Conservation (phyloP, 2,329 filamentous ascomycete species). For the Aspergillus sp. region DNA sequence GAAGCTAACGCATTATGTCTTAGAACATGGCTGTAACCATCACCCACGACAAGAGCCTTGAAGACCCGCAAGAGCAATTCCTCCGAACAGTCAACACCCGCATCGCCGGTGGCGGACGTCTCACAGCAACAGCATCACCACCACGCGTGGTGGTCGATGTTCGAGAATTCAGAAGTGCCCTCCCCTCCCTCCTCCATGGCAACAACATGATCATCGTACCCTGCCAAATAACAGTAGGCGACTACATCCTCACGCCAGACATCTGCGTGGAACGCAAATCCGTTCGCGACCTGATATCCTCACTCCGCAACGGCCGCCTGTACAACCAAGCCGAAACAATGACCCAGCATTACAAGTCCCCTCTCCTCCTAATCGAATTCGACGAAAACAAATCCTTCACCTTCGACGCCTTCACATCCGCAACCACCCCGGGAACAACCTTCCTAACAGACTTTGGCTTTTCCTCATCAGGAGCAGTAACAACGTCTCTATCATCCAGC, state of each 20-base stretch:
- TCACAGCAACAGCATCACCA: constrained; percentile 79
- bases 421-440: constrained; percentile 39
- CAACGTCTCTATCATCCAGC: constrained; percentile 58
- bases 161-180: constrained; percentile 88
- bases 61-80: constrained; percentile 88
- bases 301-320: constrained; percentile 85
- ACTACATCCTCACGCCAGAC: constrained; percentile 88
- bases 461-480: constrained; percentile 34
- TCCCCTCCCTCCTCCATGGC: constrained; percentile 88
- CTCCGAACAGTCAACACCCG: constrained; percentile 93
- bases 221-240: constrained; percentile 93
- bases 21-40: constrained; percentile 84
- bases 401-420: constrained; percentile 64
- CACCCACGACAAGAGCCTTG: constrained; percentile 67
- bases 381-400: constrained; percentile 97
- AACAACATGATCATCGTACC: constrained; percentile 85
- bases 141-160: constrained; percentile 93
- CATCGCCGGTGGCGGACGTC: constrained; percentile 86
- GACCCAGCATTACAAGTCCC: constrained; percentile 85
- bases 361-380: constrained; percentile 95
- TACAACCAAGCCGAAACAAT: constrained; percentile 92
- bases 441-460: constrained; percentile 56
- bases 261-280: constrained; percentile 96
- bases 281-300: constrained; percentile 84
- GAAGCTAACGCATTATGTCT: constrained; percentile 13